Evolutionary conservation across 148 eudicot species (phyloP), one percentile per base, ranked within the genome.

Genomic region (Chenopodium quinoa): DNA sequence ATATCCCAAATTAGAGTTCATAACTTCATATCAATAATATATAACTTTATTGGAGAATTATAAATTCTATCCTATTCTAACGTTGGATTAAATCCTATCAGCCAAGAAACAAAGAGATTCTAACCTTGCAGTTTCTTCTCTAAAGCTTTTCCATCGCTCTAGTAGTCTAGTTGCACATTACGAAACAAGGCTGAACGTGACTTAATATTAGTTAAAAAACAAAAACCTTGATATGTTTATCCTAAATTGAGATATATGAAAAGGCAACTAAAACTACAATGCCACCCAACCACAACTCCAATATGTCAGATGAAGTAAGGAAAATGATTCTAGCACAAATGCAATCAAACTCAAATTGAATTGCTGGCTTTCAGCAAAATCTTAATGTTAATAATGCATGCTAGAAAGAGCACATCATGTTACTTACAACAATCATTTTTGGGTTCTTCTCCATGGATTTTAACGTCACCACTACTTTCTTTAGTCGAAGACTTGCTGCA

Each of bases 391-490:
- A 56, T 56, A 56, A 14, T 17, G 17, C 4, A 73, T 64, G 74
- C 69, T 64, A 77, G 37, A 6, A 77, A 70, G 44, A 73, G 9
- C 46, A n/a, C 10, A 62, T 52, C 47, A 29, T 27, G 23, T 22
- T 76, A 87, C 98, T 93, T 78, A 93, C 97, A 73, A 75, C 82
- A 31, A 60, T 40, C 79, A 69, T 78, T 83, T 73, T 62, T 48
- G 40, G 83, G 66, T 47, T 88, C 91, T 65, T 47, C 87, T 58
- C 46, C 75, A 19, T 80, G 78, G 77, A 83, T 67, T 70, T 58
- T 40, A 76, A 76, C 75, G 78, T 60, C 77, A 67, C 46, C 69
- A 37, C 82, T 70, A 83, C 68, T 85, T 29, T 81, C 76, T 12
- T 29, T 77, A 75, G 78, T 85, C 76, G 90, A 84, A 46, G 88